Base-by-base conservation (phyloP, 352 stramenopile species). In the Pythium oligandrum region DNA sequence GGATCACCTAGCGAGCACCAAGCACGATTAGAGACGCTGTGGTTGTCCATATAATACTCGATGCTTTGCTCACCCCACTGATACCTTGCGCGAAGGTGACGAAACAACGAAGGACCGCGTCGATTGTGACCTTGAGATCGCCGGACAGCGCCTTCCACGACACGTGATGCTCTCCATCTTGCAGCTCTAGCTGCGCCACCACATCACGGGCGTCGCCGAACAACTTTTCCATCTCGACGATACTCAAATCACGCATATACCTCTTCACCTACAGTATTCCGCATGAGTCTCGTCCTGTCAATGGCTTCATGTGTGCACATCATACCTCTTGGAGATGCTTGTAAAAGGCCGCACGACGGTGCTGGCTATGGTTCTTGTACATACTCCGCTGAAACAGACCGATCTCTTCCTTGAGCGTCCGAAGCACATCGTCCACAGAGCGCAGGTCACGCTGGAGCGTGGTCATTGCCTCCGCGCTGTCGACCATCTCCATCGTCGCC, bases 331-430 rank as follows among this genome's bases (percentile, higher is more conserved):
- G 75, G 37, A 94, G 66, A 52, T 90, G 78, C 63, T 88, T 74
- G 57, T 77, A 95, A 64, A 90, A 95, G 38, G 79, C 80, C 6
- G 82, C 76, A 26, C 84, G 82, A 3, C 84, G 82, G 53, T 95
- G 84, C 63, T 95, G 84, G 63, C 78, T 95, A 48, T 89, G 78
- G 57, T 95, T 95, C 59, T 93, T 95, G 73, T 95, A 95, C 75
- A 95, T 90, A 11, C 55, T 74, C 33, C 78, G 79, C 57, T 87
- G 81, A 52, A 93, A 90, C 8, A 94, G 59, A 38, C 55, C 48
- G 3, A 78, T 63, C 44, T 94, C 84, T 40, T 88, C 68, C 35
- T 58, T 59, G 17, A 94, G 52, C 6, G 76, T 51, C 17, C 64
- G 67, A 9, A 87, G 40, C 6, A 73, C 60, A 26, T 66, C 64